Evolutionary conservation across 2,329 filamentous ascomycete genomes (phyloP).

Genomic region (Cladosporium colombiae): DNA sequence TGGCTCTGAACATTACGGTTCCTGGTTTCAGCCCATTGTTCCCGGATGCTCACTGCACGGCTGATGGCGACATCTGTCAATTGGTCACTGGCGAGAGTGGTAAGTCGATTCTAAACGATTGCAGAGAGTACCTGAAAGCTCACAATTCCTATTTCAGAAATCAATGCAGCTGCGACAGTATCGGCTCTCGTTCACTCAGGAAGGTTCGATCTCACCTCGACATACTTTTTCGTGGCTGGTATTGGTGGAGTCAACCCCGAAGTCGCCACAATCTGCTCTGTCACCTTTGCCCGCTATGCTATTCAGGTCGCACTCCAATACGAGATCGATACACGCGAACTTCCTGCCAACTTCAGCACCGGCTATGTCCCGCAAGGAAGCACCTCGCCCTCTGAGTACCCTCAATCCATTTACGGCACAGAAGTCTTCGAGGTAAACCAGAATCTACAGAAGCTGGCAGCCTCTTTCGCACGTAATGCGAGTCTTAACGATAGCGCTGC

Average conservation of each 20-base stretch:
- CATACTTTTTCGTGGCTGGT: conserved; percentile 71
- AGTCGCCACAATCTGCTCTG: conserved; percentile 63
- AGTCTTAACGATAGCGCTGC: conserved; percentile 40
- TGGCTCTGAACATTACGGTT: conserved; percentile 39
- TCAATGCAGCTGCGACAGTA: conserved; percentile 72
- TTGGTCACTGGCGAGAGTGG: conserved; percentile 56
- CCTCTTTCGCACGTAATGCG: conserved; percentile 38
- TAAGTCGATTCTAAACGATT: conserved; percentile 39
- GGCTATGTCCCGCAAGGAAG: conserved; percentile 69
- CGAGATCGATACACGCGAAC: conserved; percentile 70
- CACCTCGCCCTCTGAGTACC: conserved; percentile 49
- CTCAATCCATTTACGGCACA: conserved; percentile 42
- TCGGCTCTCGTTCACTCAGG: conserved; percentile 58
- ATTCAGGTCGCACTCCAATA: conserved; percentile 76
- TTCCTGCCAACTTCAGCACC: conserved; percentile 64
- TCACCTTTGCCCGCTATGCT: conserved; percentile 68
- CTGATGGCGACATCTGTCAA: conserved; percentile 64
- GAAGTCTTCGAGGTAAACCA: conserved; percentile 47
- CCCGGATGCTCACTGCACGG: conserved; percentile 60
- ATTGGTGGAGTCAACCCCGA: conserved; percentile 76
- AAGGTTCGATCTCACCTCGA: conserved; percentile 66
- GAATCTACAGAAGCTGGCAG: conserved; percentile 39
- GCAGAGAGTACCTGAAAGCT: conserved; percentile 36
- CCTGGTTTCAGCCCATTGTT: conserved; percentile 35
- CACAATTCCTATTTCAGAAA: conserved; percentile 63